Base-by-base conservation (phyloP, 1,284 basidiomycete genomes). In the Fomitopsis betulina region DNA sequence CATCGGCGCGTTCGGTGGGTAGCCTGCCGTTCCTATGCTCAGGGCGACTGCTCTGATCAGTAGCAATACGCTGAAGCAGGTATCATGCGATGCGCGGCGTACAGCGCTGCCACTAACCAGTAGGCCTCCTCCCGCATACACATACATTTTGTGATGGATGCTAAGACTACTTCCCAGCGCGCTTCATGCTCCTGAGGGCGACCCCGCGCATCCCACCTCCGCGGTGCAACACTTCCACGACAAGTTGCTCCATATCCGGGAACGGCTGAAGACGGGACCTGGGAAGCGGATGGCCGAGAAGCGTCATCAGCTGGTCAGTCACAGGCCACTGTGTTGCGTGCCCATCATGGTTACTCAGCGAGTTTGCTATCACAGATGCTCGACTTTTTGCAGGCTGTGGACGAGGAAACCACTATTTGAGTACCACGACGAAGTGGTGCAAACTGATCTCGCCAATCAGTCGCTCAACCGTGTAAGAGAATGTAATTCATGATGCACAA, bases 171-270 rank as follows among this genome's bases (percentile, higher is more conserved):
- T 30, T 60, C 30, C 3, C 58, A 89, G 87, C 23, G 80, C 90
- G 1, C 76, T 96, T n/a, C 82, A 92, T 68, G 76, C 84, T 17
- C 82, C 86, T 9, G 53, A 72, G 47, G 77, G 75, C 43, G 80
- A 84, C 65, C 72, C 80, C 37, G 75, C 75, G 6, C 71, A 76
- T n/a, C 71, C 73, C 27, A 70, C 73, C 12, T 86, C 84, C 0
- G 86, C 92, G 1, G 85, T 96, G 27, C 83, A 85, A 33, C 95
- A 97, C 67, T 97, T 97, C 67, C 76, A 94, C 63, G 92, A 94
- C 65, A 97, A 97, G 70, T 78, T 96, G 27, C 70, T 96, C 37
- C 83, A 85, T 59, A 89, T 96, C 54, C 79, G 78, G 49, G 83
- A 84, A 49, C 78, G 84, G 62, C 83, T 96, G 63, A 95, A 94